Evolutionary conservation across 495 filamentous ascomycete genomes (phyloP).

Genomic region (Aspergillus panamensis): DNA sequence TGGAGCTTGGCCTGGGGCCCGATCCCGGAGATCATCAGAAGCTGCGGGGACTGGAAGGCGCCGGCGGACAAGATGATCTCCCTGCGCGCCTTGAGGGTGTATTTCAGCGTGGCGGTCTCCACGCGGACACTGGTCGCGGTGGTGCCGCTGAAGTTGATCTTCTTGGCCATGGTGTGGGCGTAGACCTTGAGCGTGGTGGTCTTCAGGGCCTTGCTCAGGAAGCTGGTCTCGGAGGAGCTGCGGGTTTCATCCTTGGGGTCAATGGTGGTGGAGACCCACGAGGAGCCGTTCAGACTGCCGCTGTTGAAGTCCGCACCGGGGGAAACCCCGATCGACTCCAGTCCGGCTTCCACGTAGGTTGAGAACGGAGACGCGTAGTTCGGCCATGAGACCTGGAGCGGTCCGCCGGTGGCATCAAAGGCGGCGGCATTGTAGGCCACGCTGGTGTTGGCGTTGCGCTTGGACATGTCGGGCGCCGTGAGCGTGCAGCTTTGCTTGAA

Average conservation of each 20-base stretch:
- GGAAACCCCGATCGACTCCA: not conserved
- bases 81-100: not conserved
- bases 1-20: conserved; percentile 19
- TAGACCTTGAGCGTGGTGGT: not conserved
- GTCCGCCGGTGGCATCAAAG: conserved; percentile 13
- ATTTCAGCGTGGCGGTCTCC: not conserved
- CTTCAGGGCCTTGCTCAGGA: not conserved
- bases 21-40: conserved; percentile 1
- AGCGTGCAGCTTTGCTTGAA: conserved; percentile 44
- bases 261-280: not conserved
- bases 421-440: no score
- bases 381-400: not conserved
- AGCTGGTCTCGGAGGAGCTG: not conserved
- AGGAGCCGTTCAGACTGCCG: not conserved
- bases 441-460: conserved; percentile 31
- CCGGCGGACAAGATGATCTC: not conserved
- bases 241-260: not conserved
- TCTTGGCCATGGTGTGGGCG: not conserved
- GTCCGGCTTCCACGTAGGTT: not conserved
- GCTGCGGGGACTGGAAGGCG: conserved; percentile 6
- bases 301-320: not conserved
- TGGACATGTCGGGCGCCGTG: conserved; percentile 38
- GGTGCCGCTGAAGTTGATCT: not conserved
- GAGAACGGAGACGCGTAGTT: not conserved
- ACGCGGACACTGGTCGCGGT: not conserved